Evolutionary conservation across 1,284 basidiomycete genomes (phyloP).

Genomic region (Somion occarium): DNA sequence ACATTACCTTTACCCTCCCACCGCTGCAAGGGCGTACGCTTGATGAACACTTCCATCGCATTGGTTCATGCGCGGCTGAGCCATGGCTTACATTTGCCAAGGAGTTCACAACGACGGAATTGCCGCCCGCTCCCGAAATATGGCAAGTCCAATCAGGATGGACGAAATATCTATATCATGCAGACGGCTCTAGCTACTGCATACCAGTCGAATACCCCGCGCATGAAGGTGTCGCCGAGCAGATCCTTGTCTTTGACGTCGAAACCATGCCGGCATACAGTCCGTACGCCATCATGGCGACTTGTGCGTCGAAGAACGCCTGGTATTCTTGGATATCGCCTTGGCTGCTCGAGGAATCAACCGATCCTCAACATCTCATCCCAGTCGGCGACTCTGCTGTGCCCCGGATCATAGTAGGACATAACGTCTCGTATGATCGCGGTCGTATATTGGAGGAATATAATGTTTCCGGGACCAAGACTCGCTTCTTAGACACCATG

Average conservation of each 20-base stretch:
- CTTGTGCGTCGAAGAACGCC: slow-evolving; percentile 75
- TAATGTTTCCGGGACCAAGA: slow-evolving; percentile 60
- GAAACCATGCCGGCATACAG: slow-evolving; percentile 88
- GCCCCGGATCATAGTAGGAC: slow-evolving; percentile 79
- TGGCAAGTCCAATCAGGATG: slow-evolving; percentile 86
- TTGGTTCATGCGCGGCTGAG: slow-evolving; percentile 71
- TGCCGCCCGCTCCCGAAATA: slow-evolving; percentile 65
- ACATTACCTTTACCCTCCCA: slow-evolving; percentile 81
- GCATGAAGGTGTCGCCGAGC: slow-evolving; percentile 59
- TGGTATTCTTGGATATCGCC: slow-evolving; percentile 99
- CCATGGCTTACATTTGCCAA: slow-evolving; percentile 82
- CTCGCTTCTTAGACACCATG: slow-evolving; percentile 93
- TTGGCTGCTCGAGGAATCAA: slow-evolving; percentile 75
- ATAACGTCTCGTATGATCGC: slow-evolving; percentile 95
- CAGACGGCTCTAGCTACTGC: slow-evolving; percentile 63
- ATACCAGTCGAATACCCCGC: slow-evolving; percentile 59
- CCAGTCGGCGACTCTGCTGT: slow-evolving; percentile 55
- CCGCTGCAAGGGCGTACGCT: slow-evolving; percentile 80
- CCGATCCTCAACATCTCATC: slow-evolving; percentile 69
- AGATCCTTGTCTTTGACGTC: slow-evolving; percentile 87
- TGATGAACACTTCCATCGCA: slow-evolving; percentile 84
- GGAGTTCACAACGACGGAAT: slow-evolving; percentile 45
- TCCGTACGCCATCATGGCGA: slow-evolving; percentile 86
- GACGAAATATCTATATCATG: slow-evolving; percentile 75
- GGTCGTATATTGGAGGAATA: slow-evolving; percentile 87